Evolutionary conservation across 2,329 filamentous ascomycete genomes (phyloP).

Genomic region (Thelonectria discophora): DNA sequence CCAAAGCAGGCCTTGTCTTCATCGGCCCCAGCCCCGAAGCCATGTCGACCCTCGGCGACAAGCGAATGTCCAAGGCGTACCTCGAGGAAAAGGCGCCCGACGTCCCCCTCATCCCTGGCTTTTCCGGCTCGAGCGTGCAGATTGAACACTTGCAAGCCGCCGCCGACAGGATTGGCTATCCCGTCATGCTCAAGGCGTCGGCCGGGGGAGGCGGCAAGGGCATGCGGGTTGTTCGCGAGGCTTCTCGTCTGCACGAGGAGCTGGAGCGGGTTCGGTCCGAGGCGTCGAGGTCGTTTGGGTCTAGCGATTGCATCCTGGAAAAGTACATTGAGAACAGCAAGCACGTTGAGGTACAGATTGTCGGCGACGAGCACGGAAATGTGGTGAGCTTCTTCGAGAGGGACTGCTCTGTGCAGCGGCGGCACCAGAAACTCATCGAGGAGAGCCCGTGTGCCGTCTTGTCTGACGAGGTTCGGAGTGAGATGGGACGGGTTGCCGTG

Average conservation of each 20-base stretch:
- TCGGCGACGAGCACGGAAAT: slow-evolving; percentile 52
- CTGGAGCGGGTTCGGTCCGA: slow-evolving; percentile 45
- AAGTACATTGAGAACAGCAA: slow-evolving; percentile 49
- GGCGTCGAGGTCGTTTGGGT: slow-evolving; percentile 49
- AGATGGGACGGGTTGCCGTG: slow-evolving; percentile 46
- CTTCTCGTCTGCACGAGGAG: slow-evolving; percentile 31
- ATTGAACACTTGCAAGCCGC: slow-evolving; percentile 18
- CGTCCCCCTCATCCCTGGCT: slow-evolving; percentile 30
- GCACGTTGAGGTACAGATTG: slow-evolving; percentile 57
- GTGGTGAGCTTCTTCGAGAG: slow-evolving; percentile 51
- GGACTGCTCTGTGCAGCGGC: slow-evolving; percentile 56
- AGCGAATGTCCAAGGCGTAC: slow-evolving; percentile 33
- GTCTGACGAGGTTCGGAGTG: slow-evolving; percentile 36
- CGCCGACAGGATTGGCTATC: slow-evolving; percentile 41
- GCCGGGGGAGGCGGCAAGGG: slow-evolving; percentile 55
- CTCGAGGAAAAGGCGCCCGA: slow-evolving; percentile 28
- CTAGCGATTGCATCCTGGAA: slow-evolving; percentile 49
- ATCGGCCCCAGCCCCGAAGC: slow-evolving; percentile 62
- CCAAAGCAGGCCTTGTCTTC: slow-evolving; percentile 63
- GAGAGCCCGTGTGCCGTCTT: slow-evolving; percentile 40
- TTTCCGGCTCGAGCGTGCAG: slow-evolving; percentile 21
- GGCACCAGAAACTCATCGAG: slow-evolving; percentile 59
- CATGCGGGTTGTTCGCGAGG: slow-evolving; percentile 41
- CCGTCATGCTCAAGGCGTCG: slow-evolving; percentile 55
- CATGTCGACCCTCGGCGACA: slow-evolving; percentile 43